Percentiles rank a stretch among this genome's conserved stretches.
These are phyloP conservation scores for Hanseniaspora mollemarum DNA, from an alignment of 805 yeast genomes.

Conservation along the genomic window DNA sequence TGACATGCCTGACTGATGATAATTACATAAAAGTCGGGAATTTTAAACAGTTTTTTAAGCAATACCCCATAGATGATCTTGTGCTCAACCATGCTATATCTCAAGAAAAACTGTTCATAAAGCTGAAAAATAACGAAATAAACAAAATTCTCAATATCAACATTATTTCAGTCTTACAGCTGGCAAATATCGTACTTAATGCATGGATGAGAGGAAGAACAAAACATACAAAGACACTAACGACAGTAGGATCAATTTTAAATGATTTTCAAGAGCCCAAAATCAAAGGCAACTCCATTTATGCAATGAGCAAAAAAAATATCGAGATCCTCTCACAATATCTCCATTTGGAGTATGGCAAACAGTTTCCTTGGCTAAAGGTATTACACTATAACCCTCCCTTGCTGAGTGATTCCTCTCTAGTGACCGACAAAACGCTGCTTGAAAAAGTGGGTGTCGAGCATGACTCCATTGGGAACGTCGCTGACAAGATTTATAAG, in stretches of 20 bases:
- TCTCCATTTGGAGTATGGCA: constrained; percentile 1
- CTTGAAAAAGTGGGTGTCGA: background rate
- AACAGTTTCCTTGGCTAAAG: constrained; percentile 1
- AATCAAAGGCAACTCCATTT: constrained; percentile 4
- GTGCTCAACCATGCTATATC: constrained; percentile 11
- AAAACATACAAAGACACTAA: background rate
- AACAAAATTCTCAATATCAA: constrained; percentile 4
- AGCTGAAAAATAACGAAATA: background rate
- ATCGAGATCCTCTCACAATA: constrained; percentile 3
- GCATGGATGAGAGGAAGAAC: constrained; percentile 3
- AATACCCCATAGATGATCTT: background rate
- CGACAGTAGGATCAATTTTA: constrained; percentile 10
- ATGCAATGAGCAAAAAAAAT: constrained; percentile 11
- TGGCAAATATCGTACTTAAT: background rate
- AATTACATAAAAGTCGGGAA: background rate
- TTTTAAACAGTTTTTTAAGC: background rate
- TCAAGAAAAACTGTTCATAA: constrained; percentile 1
- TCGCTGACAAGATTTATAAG: background rate
- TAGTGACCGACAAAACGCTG: constrained; percentile 1
- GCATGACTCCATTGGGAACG: background rate
- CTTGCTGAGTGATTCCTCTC: background rate
- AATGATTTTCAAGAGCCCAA: background rate
- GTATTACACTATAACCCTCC: background rate
- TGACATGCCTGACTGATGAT: background rate
- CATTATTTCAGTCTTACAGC: background rate